Evolutionary conservation across 768 basidiomycete species (phyloP).

Genomic region (Lactarius sanguifluus): DNA sequence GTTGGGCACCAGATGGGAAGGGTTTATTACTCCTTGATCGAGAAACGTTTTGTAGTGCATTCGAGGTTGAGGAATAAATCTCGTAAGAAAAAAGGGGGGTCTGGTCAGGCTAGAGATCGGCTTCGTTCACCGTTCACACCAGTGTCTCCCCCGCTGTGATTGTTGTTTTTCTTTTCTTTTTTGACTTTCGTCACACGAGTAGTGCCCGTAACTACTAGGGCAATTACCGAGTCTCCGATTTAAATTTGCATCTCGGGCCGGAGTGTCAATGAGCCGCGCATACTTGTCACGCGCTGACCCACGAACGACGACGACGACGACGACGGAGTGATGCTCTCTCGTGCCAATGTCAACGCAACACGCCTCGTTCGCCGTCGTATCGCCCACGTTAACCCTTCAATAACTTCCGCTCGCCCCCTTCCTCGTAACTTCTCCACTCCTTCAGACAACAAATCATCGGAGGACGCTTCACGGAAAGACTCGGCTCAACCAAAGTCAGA

Average conservation of each 20-base stretch:
- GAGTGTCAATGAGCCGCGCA: neutral
- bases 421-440: constrained; percentile 26
- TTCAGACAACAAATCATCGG: constrained; percentile 19
- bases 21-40: constrained; percentile 73
- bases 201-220: too few relatives aligned
- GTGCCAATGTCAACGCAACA: constrained; percentile 22
- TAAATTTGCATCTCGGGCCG: constrained; percentile 11
- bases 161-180: too few relatives aligned
- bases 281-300: constrained; percentile 12
- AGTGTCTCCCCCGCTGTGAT: too few relatives aligned
- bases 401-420: neutral
- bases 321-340: constrained; percentile 27
- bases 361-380: constrained; percentile 27
- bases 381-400: constrained; percentile 1
- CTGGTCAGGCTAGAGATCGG: neutral
- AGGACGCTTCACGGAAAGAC: constrained; percentile 24
- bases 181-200: too few relatives aligned
- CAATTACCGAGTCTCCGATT: constrained; percentile 21
- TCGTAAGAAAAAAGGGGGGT: neutral
- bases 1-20: constrained; percentile 87
- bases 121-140: too few relatives aligned
- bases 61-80: constrained; percentile 27
- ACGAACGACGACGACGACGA: constrained; percentile 17
- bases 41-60: constrained; percentile 63
- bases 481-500: constrained; percentile 26